Conservation (phyloP, 139 green algal species). For the Chlorella sp. region DNA sequence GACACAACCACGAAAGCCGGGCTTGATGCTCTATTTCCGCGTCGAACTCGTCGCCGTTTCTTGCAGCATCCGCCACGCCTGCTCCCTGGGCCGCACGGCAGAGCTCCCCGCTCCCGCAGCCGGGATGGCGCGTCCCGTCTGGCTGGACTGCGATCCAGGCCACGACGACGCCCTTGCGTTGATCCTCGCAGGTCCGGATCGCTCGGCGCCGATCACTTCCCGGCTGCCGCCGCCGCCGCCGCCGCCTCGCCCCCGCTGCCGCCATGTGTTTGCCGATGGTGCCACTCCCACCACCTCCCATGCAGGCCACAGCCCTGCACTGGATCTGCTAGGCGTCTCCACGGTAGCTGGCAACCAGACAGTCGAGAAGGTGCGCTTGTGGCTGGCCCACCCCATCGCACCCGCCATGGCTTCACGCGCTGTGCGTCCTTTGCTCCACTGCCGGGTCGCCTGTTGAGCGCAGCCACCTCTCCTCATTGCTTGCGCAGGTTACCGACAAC, state of each 20-base stretch:
- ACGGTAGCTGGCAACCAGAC: constrained; percentile 92
- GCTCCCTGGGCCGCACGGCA: no score
- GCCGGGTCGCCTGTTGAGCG: no score
- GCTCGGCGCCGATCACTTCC: not conserved
- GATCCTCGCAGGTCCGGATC: constrained; percentile 74
- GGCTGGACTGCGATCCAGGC: constrained; percentile 89
- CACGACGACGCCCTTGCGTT: constrained; percentile 95
- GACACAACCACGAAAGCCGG: no score
- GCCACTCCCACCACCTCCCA: no score
- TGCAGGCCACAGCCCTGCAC: constrained; percentile 57
- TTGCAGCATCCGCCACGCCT: no score
- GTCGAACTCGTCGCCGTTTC: no score
- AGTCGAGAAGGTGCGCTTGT: constrained; percentile 78
- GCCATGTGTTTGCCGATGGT: not conserved
- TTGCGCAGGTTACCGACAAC: constrained; percentile 76
- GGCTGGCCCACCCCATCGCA: no score
- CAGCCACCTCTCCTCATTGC: not conserved
- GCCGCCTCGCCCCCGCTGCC: not conserved
- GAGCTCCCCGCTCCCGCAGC: no score
- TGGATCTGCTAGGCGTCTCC: constrained; percentile 88
- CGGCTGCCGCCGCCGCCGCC: not conserved
- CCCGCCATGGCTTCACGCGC: no score
- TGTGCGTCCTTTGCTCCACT: not conserved
- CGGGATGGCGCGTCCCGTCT: constrained; percentile 51
- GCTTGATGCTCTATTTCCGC: no score